A percentile compares a stretch with the other conserved stretches of the same genome.
Conservation (phyloP, 2,329 filamentous ascomycete genomes). For the Talaromyces funiculosus region DNA sequence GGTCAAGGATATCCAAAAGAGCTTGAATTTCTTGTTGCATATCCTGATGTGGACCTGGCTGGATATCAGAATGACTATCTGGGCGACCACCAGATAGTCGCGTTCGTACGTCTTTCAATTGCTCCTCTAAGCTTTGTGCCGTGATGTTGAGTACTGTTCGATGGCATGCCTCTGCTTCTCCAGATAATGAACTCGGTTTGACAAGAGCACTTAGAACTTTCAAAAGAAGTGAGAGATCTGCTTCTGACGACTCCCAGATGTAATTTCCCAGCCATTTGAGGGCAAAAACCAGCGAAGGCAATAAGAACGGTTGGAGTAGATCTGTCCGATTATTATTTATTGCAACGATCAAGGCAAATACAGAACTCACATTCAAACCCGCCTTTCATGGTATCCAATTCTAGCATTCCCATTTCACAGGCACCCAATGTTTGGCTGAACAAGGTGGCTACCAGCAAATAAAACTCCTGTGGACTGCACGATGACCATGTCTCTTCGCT, state of each 20-base stretch:
- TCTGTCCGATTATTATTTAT: slow-evolving; percentile 34
- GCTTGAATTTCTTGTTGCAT: slow-evolving; percentile 43
- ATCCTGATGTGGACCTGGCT: not conserved
- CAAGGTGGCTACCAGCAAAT: slow-evolving; percentile 56
- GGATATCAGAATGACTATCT: not conserved
- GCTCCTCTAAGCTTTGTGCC: slow-evolving; percentile 46
- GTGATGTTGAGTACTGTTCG: slow-evolving; percentile 54
- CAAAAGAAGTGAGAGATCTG: slow-evolving; percentile 48
- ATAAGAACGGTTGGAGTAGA: slow-evolving; percentile 57
- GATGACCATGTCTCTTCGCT: slow-evolving; percentile 60
- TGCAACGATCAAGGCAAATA: not conserved
- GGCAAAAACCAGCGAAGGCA: slow-evolving; percentile 56
- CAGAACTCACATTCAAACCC: slow-evolving; percentile 54
- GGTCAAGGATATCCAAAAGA: slow-evolving; percentile 48
- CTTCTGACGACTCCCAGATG: slow-evolving; percentile 45
- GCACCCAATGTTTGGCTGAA: slow-evolving; percentile 57
- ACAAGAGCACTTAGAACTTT: slow-evolving; percentile 54
- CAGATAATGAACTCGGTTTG: slow-evolving; percentile 52
- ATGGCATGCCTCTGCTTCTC: slow-evolving; percentile 57
- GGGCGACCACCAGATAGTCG: slow-evolving; percentile 43
- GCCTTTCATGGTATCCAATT: slow-evolving; percentile 54
- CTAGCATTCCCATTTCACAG: slow-evolving; percentile 50
- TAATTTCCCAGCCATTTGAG: slow-evolving; percentile 55
- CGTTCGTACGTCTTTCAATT: slow-evolving; percentile 47
- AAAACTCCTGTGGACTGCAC: slow-evolving; percentile 61